These are phyloP conservation scores for Pseudocercospora musae DNA, from an alignment of 2,329 filamentous ascomycete genomes.

Conservation along the genomic window DNA sequence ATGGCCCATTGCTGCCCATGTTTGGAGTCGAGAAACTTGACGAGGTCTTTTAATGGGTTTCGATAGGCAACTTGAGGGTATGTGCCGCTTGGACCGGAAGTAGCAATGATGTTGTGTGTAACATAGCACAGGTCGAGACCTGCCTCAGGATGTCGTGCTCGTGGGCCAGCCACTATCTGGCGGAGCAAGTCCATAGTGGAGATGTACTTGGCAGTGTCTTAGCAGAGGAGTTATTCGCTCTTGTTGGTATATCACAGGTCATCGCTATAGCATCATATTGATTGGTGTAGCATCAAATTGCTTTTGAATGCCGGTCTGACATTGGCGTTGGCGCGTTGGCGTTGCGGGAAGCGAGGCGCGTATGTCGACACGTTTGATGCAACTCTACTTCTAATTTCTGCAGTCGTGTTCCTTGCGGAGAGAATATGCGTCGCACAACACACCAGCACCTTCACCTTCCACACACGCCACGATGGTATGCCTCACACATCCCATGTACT, in stretches of 20 bases:
- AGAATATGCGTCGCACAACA: background rate
- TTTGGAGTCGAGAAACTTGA: slow-evolving; percentile 80
- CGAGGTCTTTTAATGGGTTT: slow-evolving; percentile 83
- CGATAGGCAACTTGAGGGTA: slow-evolving; percentile 92
- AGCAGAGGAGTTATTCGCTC: slow-evolving; percentile 6
- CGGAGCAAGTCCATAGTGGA: slow-evolving; percentile 58
- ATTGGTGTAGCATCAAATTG: background rate
- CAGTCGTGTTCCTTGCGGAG: background rate
- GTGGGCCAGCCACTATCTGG: slow-evolving; percentile 85
- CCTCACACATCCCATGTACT: background rate
- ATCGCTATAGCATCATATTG: background rate
- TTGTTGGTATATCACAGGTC: background rate
- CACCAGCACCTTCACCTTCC: background rate
- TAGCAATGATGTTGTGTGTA: slow-evolving; percentile 71
- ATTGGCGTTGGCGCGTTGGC: too few relatives aligned
- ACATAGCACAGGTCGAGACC: slow-evolving; percentile 95
- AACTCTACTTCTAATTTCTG: background rate
- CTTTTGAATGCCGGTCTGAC: background rate
- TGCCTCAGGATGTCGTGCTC: slow-evolving; percentile 78
- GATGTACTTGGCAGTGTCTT: background rate
- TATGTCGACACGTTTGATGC: slow-evolving; percentile 2
- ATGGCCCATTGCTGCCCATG: slow-evolving; percentile 87
- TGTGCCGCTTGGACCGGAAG: slow-evolving; percentile 83
- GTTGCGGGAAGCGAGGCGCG: background rate
- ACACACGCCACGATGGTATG: background rate